Base-by-base conservation (phyloP, 257 asterid genomes). In the Solanum etuberosum region DNA sequence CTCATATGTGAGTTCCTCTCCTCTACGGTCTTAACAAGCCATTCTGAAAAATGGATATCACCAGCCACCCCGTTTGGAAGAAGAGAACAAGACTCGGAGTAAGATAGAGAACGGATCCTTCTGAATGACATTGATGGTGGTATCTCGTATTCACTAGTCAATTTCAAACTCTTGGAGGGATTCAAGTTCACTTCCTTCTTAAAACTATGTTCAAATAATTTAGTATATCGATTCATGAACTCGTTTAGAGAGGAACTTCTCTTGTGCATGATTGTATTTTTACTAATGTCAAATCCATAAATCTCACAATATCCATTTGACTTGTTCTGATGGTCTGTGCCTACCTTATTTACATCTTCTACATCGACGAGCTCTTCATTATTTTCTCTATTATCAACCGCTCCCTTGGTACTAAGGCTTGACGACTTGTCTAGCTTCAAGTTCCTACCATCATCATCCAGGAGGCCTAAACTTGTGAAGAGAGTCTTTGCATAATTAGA, bases 181-280 rank as follows among this genome's bases (percentile, higher is more conserved):
- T 82, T 86, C 87, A 92, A 70, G 83, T 88, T 89, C 25, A 74
- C 87, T 10, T 93, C 92, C 87, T 78, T 87, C 34, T 86, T 85
- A 9, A 42, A 83, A 90, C 83, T 89, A 83, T 88, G 91, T 70
- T 89, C 94, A 87, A 92, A 92, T 81, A 96, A 83, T 59, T 87
- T 89, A 37, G 93, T 85, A 89, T 95, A 96, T 85, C 90, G 94
- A 40, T 90, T 94, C 51, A 93, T 31, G 12, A 97, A 94, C 42
- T 95, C 99, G 35, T 77, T 91, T 9, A 94, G 88, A 34, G 98
- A 94, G 29, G 92, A 89, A 84, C 93, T 93, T 89, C 97, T 92
- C 48, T 40, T 83, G 40, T 93, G 92, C 16, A 85, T 37, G 16
- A 46, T 38, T 13, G 18, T 23, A 84, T 7, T 85, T 65, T 86